These are phyloP conservation scores for Chalciporus sp. DNA, from an alignment of 1,284 basidiomycete species.

Conservation along the genomic window DNA sequence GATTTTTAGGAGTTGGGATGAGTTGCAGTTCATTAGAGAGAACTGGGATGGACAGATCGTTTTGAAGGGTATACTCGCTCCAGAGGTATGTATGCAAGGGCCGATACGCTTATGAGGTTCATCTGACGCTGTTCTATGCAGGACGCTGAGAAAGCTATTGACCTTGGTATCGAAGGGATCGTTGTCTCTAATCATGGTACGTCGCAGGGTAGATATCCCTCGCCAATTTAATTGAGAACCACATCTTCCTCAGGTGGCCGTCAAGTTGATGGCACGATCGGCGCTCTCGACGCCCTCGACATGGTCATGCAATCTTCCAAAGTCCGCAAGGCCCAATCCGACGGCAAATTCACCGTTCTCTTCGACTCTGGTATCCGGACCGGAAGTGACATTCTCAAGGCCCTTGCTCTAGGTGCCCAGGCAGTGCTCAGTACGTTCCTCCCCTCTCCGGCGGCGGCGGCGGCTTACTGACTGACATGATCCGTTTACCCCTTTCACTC, in stretches of 20 bases:
- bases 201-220: slow-evolving; percentile 8
- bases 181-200: slow-evolving; percentile 81
- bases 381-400: slow-evolving; percentile 77
- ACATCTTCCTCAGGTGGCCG: slow-evolving; percentile 56
- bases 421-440: slow-evolving; percentile 55
- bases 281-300: slow-evolving; percentile 69
- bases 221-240: background rate
- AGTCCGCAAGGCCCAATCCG: slow-evolving; percentile 57
- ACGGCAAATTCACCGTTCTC: slow-evolving; percentile 65
- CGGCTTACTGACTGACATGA: background rate
- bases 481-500: no score
- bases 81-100: slow-evolving; percentile 37
- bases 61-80: slow-evolving; percentile 68
- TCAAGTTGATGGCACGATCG: slow-evolving; percentile 80
- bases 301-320: slow-evolving; percentile 59
- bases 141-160: slow-evolving; percentile 72
- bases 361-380: slow-evolving; percentile 83
- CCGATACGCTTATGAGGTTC: background rate
- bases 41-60: slow-evolving; percentile 73
- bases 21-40: slow-evolving; percentile 60
- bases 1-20: slow-evolving; percentile 62
- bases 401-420: slow-evolving; percentile 69
- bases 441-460: background rate
- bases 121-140: slow-evolving; percentile 27
- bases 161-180: slow-evolving; percentile 72